A percentile compares a stretch with the other conserved stretches of the same genome.
phyloP scores from a whole-genome alignment of 2,329 filamentous ascomycete genomes.

The Basipetospora chlamydospora region DNA sequence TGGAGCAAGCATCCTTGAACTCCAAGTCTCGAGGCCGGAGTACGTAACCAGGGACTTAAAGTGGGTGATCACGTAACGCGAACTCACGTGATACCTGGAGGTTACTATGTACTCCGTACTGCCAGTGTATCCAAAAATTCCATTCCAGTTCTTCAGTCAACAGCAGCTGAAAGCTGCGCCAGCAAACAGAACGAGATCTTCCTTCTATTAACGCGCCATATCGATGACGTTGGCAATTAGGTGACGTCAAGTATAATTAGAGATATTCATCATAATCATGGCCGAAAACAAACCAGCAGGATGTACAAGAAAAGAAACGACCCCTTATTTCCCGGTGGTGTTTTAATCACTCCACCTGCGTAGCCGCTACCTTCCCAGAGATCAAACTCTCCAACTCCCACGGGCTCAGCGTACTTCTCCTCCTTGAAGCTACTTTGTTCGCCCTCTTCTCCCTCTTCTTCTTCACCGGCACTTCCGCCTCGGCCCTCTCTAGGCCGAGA shows the following conservation, averaged over 20 bases:
- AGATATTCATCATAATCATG: slow-evolving; percentile 3
- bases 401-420: slow-evolving; percentile 61
- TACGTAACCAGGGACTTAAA: too few relatives aligned
- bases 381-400: slow-evolving; percentile 60
- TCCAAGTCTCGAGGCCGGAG: too few relatives aligned
- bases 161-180: too few relatives aligned
- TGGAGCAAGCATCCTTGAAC: too few relatives aligned
- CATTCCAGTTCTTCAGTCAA: too few relatives aligned
- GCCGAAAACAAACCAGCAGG: not conserved
- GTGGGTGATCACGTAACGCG: not conserved
- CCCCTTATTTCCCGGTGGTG: too few relatives aligned
- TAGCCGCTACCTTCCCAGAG: slow-evolving; percentile 15
- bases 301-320: not conserved
- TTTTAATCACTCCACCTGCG: slow-evolving; percentile 1
- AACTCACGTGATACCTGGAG: slow-evolving; percentile 1
- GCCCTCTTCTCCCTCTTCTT: slow-evolving; percentile 37
- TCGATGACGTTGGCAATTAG: too few relatives aligned
- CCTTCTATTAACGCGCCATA: too few relatives aligned
- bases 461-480: slow-evolving; percentile 17
- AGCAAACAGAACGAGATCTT: not conserved
- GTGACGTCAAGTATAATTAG: too few relatives aligned
- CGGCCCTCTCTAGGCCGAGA: too few relatives aligned
- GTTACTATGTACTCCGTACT: not conserved
- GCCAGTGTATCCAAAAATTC: too few relatives aligned
- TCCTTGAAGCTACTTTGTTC: slow-evolving; percentile 42